A percentile compares a stretch with the other conserved stretches of the same genome.
These are phyloP conservation scores for Auricularia sp. DNA, from an alignment of 768 basidiomycete species.

Conservation along the genomic window DNA sequence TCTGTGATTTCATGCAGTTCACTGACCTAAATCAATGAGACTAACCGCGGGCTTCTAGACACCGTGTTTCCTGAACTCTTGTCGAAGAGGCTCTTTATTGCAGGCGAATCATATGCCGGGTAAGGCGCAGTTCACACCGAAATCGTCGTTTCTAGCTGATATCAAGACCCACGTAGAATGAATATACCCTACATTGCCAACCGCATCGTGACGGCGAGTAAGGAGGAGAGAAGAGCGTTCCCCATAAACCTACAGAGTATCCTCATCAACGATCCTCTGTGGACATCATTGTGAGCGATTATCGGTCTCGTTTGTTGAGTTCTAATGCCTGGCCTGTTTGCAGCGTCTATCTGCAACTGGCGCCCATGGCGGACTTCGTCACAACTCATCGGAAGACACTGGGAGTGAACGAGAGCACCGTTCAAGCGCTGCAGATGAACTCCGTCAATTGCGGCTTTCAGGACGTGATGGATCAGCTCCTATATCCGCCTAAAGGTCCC, in stretches of 20 bases:
- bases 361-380: neutral
- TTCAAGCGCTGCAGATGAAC: neutral
- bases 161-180: neutral
- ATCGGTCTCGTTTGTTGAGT: neutral
- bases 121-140: neutral
- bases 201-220: conserved; percentile 8
- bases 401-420: neutral
- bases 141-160: neutral
- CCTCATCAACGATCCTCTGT: conserved; percentile 12
- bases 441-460: neutral
- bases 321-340: neutral
- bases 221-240: conserved; percentile 4
- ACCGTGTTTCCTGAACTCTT: conserved; percentile 8
- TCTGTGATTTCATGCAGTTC: conserved; percentile 1
- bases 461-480: neutral
- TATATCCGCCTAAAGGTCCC: neutral
- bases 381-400: neutral
- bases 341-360: neutral
- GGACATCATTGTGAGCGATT: conserved; percentile 1
- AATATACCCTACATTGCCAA: conserved; percentile 12
- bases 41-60: neutral
- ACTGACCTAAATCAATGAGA: neutral
- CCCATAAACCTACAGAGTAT: conserved; percentile 7
- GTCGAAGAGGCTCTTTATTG: conserved; percentile 7
- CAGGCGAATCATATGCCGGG: conserved; percentile 7